Evolutionary conservation across 176 grass and related monocot species (phyloP).

Genomic region (Calamus simplicifolius): DNA sequence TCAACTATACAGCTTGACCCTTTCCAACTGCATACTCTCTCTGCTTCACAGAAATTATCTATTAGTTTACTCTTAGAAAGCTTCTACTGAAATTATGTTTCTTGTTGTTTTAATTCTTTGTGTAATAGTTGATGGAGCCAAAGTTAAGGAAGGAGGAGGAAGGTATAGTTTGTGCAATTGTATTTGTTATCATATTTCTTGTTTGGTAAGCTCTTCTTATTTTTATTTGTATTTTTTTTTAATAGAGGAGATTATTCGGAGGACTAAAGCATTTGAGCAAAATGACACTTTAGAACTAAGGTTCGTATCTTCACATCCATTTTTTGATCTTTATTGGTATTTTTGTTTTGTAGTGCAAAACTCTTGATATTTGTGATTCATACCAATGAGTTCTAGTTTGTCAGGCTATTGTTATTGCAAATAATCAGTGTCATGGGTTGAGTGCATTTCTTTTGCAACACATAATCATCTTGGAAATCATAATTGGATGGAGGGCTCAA

Average conservation of each 20-base stretch:
- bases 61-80: too few species aligned
- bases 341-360: neutral
- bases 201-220: slow-evolving; percentile 1
- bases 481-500: too few species aligned
- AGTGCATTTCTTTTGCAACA: too few species aligned
- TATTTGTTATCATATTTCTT: slow-evolving; percentile 6
- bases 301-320: slow-evolving; percentile 27
- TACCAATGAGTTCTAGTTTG: too few species aligned
- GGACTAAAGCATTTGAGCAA: slow-evolving; percentile 67
- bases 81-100: neutral
- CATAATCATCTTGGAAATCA: too few species aligned
- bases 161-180: slow-evolving; percentile 39
- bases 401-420: too few species aligned
- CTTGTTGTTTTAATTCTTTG: slow-evolving; percentile 18
- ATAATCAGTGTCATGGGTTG: too few species aligned
- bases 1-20: too few species aligned
- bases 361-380: neutral
- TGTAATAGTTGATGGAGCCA: slow-evolving; percentile 60
- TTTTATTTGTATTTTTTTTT: slow-evolving; percentile 5
- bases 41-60: too few species aligned
- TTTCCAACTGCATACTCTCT: too few species aligned
- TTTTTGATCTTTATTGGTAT: slow-evolving; percentile 10
- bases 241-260: slow-evolving; percentile 60
- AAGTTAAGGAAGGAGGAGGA: slow-evolving; percentile 80
- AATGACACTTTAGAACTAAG: slow-evolving; percentile 67